Evolutionary conservation across 257 asterid species (phyloP), one percentile per base, ranked within the genome.

Genomic region (Nemophila menziesii): DNA sequence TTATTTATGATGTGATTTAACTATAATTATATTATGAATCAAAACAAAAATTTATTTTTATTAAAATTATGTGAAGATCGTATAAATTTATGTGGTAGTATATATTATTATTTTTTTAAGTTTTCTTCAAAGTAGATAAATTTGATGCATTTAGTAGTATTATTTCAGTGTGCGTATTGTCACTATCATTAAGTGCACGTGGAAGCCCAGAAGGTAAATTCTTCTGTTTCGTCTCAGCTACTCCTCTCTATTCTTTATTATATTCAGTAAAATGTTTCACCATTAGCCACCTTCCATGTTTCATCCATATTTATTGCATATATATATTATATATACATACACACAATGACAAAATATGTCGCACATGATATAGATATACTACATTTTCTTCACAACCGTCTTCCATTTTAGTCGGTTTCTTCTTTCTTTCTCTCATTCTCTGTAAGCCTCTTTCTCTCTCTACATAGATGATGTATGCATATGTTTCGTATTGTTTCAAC

Each of bases 371-470:
- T 40, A 52, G 54, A 44, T 57, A 41, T 64, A 41, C 18, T 41
- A 59, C 39, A 50, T 51, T 66, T 56, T 40, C 69, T 52, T 62
- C 57, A 55, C 74, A 20, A 69, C 68, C 70, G 54, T 69, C 70
- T 41, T 68, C 72, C 78, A 52, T 60, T 61, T 63, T 70, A 41
- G 47, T 60, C 76, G 26, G 44, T 50, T 65, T 72, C 71, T 63
- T 59, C 68, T 69, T 60, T 61, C 78, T 56, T 63, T 63, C 71
- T 44, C 56, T 55, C 65, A 49, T 44, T 53, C 73, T 65, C 65
- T 52, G 93, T 81, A 72, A 65, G 89, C 41, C 58, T 51, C 68
- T 67, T 52, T 67, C 56, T 55, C 20, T 44, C 22, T 54, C 48
- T 40, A 22, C 44, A 37, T 63, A 47, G 52, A 44, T 43, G n/a